phyloP scores from a whole-genome alignment of 2,329 filamentous ascomycete species.

The Colletotrichum tofieldiae region DNA sequence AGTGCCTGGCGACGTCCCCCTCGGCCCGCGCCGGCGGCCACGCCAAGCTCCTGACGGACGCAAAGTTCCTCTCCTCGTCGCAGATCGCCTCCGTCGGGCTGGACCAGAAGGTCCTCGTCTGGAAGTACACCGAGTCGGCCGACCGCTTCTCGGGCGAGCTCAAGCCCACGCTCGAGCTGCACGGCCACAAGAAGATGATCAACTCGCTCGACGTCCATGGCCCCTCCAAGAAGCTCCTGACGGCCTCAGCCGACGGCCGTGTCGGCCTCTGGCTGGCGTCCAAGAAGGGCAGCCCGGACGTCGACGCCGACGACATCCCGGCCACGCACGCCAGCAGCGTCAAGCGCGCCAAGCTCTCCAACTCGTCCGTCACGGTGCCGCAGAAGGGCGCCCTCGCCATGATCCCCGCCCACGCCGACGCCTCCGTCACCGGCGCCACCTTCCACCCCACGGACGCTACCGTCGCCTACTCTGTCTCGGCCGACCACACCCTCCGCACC shows the following conservation, averaged over 20 bases:
- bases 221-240: slow-evolving; percentile 83
- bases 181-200: slow-evolving; percentile 83
- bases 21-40: slow-evolving; percentile 80
- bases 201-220: slow-evolving; percentile 83
- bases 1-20: slow-evolving; percentile 84
- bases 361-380: slow-evolving; percentile 62
- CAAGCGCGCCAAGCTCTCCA: slow-evolving; percentile 82
- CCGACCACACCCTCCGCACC: slow-evolving; percentile 92
- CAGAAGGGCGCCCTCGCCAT: slow-evolving; percentile 86
- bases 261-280: slow-evolving; percentile 92
- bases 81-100: slow-evolving; percentile 87
- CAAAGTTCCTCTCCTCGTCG: slow-evolving; percentile 83
- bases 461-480: slow-evolving; percentile 91
- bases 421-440: slow-evolving; percentile 82
- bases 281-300: slow-evolving; percentile 82
- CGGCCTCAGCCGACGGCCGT: slow-evolving; percentile 85
- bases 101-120: slow-evolving; percentile 89
- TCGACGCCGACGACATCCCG: slow-evolving; percentile 79
- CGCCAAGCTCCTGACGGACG: slow-evolving; percentile 83
- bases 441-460: slow-evolving; percentile 90
- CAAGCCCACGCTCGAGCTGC: slow-evolving; percentile 84
- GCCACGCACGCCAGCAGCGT: slow-evolving; percentile 69
- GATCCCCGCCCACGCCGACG: slow-evolving; percentile 80
- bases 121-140: slow-evolving; percentile 84
- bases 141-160: slow-evolving; percentile 74